phyloP scores from a whole-genome alignment of 1,284 basidiomycete genomes.

The Moesziomyces aphidis region DNA sequence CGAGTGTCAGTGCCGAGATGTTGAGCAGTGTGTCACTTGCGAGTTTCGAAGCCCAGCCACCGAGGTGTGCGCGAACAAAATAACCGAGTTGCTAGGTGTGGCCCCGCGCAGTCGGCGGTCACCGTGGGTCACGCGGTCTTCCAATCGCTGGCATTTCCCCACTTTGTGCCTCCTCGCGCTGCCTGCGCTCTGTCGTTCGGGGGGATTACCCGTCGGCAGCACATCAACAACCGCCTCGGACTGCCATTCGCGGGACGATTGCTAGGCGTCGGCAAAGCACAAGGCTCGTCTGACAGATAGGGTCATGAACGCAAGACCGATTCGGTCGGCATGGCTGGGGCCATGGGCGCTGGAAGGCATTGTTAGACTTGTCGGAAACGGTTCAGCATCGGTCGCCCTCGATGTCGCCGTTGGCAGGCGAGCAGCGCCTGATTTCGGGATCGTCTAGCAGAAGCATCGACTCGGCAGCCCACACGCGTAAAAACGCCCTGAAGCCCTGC shows the following conservation, averaged over 20 bases:
- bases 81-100: not conserved
- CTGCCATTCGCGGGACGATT: not conserved
- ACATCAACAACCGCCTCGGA: not conserved
- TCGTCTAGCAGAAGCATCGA: no score
- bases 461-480: no score
- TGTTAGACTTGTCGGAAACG: not conserved
- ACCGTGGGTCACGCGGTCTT: slow-evolving; percentile 17
- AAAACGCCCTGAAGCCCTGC: no score
- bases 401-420: no score
- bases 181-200: not conserved
- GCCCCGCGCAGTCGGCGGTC: not conserved
- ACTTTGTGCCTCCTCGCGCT: not conserved
- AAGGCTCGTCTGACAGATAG: no score
- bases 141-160: not conserved
- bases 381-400: not conserved
- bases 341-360: not conserved
- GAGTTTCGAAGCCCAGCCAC: not conserved
- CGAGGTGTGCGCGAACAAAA: not conserved
- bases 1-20: not conserved
- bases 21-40: not conserved
- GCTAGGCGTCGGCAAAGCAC: not conserved
- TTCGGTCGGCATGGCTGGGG: not conserved
- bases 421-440: no score
- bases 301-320: no score
- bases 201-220: not conserved